Conservation (phyloP, 2,329 filamentous ascomycete genomes). For the Arachnopeziza araneosa region DNA sequence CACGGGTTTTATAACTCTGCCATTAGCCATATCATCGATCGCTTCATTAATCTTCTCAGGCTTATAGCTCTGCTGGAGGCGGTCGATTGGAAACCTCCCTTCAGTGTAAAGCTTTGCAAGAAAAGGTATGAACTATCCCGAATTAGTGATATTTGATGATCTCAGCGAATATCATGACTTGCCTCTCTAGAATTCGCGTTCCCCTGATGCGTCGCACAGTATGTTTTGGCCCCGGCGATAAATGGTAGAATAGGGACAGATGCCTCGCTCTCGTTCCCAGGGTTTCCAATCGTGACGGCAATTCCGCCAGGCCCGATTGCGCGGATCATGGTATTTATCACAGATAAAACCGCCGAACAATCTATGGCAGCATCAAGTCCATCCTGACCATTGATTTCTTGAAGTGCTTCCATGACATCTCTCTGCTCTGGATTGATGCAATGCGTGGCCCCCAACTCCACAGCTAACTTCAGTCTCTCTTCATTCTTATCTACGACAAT, state of each 20-base stretch:
- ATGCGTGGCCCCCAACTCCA: slow-evolving; percentile 2
- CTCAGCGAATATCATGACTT: not conserved
- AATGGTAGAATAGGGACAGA: slow-evolving; percentile 1
- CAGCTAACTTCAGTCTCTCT: not conserved
- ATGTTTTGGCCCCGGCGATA: not conserved
- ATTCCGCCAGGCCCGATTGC: not conserved
- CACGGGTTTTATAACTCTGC: not conserved
- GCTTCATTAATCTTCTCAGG: slow-evolving; percentile 1
- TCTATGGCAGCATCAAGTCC: slow-evolving; percentile 1
- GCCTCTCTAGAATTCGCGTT: not conserved
- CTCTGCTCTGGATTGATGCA: not conserved
- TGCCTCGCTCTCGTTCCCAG: not conserved
- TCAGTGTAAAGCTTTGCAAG: not conserved
- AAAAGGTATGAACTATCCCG: slow-evolving; percentile 3
- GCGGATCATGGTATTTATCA: slow-evolving; percentile 1
- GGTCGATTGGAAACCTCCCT: not conserved
- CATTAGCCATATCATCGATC: not conserved
- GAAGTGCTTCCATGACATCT: not conserved
- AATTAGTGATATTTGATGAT: not conserved
- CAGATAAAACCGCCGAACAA: not conserved
- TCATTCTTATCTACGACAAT: slow-evolving; percentile 1
- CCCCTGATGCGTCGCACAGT: slow-evolving; percentile 1
- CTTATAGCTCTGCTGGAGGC: not conserved
- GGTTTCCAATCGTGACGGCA: slow-evolving; percentile 1
- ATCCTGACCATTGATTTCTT: not conserved